Conservation (phyloP, 2,329 filamentous ascomycete genomes). For the Diplodia seriata region DNA sequence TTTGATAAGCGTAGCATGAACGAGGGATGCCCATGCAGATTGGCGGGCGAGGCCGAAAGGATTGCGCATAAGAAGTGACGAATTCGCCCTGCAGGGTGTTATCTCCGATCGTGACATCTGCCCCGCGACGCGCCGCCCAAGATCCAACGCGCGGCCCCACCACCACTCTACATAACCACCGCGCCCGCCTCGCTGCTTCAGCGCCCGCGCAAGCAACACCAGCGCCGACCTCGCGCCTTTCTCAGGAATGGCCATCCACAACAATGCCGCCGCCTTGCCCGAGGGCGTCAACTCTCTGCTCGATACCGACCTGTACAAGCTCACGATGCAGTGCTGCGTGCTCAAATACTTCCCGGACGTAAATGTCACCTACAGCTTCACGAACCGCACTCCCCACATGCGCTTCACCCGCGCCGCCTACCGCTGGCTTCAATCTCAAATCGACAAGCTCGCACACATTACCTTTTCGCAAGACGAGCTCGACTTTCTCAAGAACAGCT, state of each 20-base stretch:
- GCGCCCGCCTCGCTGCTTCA: background rate
- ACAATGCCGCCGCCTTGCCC: conserved; percentile 39
- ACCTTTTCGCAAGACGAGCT: conserved; percentile 80
- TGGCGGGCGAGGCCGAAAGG: background rate
- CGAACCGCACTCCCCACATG: conserved; percentile 93
- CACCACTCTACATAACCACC: conserved; percentile 8
- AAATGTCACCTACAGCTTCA: conserved; percentile 90
- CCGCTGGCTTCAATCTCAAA: conserved; percentile 83
- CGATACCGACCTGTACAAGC: conserved; percentile 80
- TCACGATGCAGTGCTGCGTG: conserved; percentile 94
- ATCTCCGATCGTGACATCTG: conserved; percentile 23
- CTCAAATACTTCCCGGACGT: conserved; percentile 85
- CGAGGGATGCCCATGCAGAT: background rate
- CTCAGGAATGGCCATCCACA: background rate
- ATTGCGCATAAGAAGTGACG: background rate
- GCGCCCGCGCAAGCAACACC: background rate
- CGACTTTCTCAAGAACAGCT: conserved; percentile 76
- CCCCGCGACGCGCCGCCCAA: conserved; percentile 3
- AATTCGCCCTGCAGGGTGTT: conserved; percentile 2
- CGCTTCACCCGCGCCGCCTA: conserved; percentile 84
- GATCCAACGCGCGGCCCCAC: conserved; percentile 8
- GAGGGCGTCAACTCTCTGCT: conserved; percentile 54
- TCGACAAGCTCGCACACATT: conserved; percentile 82
- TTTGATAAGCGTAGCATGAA: conserved; percentile 14
- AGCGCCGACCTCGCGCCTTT: background rate